Base-by-base conservation (phyloP, 192 early-diverging fungal genomes). In the Ambispora gerdemannii region DNA sequence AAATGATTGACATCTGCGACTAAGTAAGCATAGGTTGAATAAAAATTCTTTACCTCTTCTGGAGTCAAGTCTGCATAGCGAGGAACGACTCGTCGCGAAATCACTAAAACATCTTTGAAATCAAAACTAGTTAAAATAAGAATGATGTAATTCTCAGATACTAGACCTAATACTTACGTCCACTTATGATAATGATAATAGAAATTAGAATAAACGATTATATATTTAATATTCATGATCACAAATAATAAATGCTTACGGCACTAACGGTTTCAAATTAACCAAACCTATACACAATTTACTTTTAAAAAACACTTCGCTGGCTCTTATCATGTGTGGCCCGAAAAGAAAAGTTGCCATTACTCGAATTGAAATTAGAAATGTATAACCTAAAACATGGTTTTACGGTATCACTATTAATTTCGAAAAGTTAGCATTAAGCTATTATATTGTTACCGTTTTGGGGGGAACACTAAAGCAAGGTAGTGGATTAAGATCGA, bases 181-280 rank as follows among this genome's bases (percentile, higher is more conserved):
- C 3, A 24, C 8, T 38, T 35, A 3, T 27, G 22, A 33, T 4
- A 55, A 51, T 10, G 33, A 13, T 15, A 22, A 31, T 6, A 10
- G 20, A 60, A 2, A 59, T 20, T 53, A 17, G 19, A 19, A 50
- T 27, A n/a, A 22, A 56, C 2, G 55, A 32, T 35, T 35, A 24
- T 25, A 4, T 27, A 11, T 7, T 30, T 36, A 17, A 24, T 15
- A 65, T 38, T 24, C n/a, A 24, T 0, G 33, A 53, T 22, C 20
- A 50, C 11, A 25, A 38, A 28, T 38, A 10, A 25, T 32, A 35
- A 19, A 33, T 49, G 43, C 51, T 83, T 80, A 90, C 88, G 90
- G 91, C 0, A 86, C 84, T 50, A 94, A 86, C 17, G 96, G 95
- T 75, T 97, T 96, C n/a, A 94, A 83, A 74, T 97, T 96, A 59